These are phyloP conservation scores for Phaeotremella skinneri DNA, from an alignment of 768 basidiomycete species.

Conservation along the genomic window DNA sequence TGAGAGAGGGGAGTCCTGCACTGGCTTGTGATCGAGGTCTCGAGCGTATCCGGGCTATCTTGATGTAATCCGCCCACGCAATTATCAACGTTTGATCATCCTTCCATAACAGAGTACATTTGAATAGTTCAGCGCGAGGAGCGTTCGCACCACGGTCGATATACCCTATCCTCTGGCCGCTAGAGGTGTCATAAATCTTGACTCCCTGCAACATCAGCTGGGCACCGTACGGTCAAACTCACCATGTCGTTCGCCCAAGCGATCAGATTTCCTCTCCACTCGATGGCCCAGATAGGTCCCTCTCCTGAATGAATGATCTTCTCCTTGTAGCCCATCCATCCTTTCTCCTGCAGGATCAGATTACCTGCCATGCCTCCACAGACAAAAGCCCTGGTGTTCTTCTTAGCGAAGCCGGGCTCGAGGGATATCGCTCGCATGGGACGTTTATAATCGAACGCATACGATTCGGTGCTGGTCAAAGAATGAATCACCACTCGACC, in stretches of 20 bases:
- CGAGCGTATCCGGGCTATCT: slow-evolving; percentile 64
- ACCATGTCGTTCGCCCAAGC: slow-evolving; percentile 96
- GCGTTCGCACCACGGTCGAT: slow-evolving; percentile 78
- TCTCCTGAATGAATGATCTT: slow-evolving; percentile 76
- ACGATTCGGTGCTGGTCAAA: slow-evolving; percentile 70
- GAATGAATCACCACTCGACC: slow-evolving; percentile 90
- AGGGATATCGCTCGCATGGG: slow-evolving; percentile 86
- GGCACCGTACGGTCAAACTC: neutral
- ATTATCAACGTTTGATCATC: slow-evolving; percentile 87
- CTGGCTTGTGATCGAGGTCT: slow-evolving; percentile 57
- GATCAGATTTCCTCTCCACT: slow-evolving; percentile 81
- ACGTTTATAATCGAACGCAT: slow-evolving; percentile 84
- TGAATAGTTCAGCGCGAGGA: slow-evolving; percentile 91
- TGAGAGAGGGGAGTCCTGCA: slow-evolving; percentile 31
- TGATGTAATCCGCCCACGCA: slow-evolving; percentile 91
- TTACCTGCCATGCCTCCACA: slow-evolving; percentile 89
- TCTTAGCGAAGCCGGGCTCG: slow-evolving; percentile 84
- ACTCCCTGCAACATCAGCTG: slow-evolving; percentile 65
- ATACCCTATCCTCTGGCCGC: slow-evolving; percentile 73
- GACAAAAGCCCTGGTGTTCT: slow-evolving; percentile 72
- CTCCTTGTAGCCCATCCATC: slow-evolving; percentile 94
- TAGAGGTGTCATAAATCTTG: slow-evolving; percentile 82
- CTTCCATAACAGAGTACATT: slow-evolving; percentile 86
- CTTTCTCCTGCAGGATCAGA: slow-evolving; percentile 85
- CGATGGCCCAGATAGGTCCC: slow-evolving; percentile 88